phyloP scores from a whole-genome alignment of 306 rosid species.

The Castanospermum australe region DNA sequence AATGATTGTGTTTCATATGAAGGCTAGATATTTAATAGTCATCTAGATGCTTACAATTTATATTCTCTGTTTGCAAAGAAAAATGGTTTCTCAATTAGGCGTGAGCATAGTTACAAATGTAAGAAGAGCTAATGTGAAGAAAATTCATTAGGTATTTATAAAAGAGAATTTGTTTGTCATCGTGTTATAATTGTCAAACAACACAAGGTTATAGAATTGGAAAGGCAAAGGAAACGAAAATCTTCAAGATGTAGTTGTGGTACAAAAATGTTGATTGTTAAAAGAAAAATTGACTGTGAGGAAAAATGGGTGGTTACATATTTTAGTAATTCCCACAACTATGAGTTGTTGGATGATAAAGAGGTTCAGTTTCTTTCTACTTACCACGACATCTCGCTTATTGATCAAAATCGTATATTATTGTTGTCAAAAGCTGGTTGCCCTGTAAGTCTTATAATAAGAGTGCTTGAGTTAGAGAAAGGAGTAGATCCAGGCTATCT shows the following conservation, averaged over 20 bases:
- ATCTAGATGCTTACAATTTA: neutral
- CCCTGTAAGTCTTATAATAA: neutral
- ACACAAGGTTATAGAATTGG: neutral
- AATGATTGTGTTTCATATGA: too few relatives aligned
- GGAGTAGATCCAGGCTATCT: neutral
- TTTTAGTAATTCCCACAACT: neutral
- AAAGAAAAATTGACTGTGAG: neutral
- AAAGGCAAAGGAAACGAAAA: neutral
- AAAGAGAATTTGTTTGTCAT: neutral
- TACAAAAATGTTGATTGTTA: neutral
- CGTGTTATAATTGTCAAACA: neutral
- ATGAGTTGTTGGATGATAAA: neutral
- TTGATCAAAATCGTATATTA: neutral
- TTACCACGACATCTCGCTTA: neutral
- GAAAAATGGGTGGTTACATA: neutral
- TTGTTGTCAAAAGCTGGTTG: conserved; percentile 10
- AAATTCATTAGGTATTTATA: neutral
- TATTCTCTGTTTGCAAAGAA: neutral
- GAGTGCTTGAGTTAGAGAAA: neutral
- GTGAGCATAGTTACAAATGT: neutral
- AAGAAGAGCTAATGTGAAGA: neutral
- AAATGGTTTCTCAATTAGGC: neutral
- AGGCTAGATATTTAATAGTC: neutral
- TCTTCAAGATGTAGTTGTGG: neutral
- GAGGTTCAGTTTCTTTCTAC: neutral